A percentile compares a stretch with the other conserved stretches of the same genome.
These are phyloP conservation scores for Fusarium sp. DNA, from an alignment of 2,329 filamentous ascomycete species.

Conservation along the genomic window DNA sequence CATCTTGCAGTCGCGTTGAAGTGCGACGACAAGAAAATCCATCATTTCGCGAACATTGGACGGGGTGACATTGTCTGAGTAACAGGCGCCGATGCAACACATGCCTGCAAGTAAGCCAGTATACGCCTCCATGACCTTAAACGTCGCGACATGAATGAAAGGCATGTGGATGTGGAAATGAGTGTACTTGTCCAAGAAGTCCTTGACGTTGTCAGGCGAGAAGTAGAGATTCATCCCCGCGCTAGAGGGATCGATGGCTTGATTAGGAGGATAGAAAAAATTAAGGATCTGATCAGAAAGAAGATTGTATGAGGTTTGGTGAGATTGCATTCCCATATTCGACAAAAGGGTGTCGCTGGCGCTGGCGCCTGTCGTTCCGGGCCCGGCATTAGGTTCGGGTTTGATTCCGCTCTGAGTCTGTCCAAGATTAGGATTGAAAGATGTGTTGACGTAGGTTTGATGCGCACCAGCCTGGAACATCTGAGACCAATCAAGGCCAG, in stretches of 20 bases:
- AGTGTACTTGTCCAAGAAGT: conserved; percentile 76
- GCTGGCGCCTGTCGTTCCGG: conserved; percentile 60
- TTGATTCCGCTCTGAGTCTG: conserved; percentile 76
- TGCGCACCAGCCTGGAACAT: conserved; percentile 81
- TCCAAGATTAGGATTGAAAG: conserved; percentile 72
- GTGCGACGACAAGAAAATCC: conserved; percentile 67
- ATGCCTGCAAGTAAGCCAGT: conserved; percentile 75
- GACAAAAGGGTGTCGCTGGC: conserved; percentile 58
- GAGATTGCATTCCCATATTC: conserved; percentile 59
- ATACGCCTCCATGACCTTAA: conserved; percentile 72
- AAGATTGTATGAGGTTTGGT: conserved; percentile 62
- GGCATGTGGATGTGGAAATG: conserved; percentile 80
- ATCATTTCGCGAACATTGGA: conserved; percentile 74
- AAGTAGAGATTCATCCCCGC: conserved; percentile 70
- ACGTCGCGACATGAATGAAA: conserved; percentile 76
- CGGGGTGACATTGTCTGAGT: conserved; percentile 70
- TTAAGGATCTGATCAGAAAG: conserved; percentile 65
- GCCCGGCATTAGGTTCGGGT: conserved; percentile 68
- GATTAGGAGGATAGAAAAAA: conserved; percentile 63
- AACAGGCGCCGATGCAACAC: conserved; percentile 79
- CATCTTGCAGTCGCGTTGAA: conserved; percentile 65
- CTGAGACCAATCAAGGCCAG: conserved; percentile 77
- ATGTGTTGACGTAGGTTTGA: conserved; percentile 70
- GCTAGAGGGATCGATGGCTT: conserved; percentile 61
- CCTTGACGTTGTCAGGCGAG: conserved; percentile 73